A percentile compares a stretch with the other conserved stretches of the same genome.
These are phyloP conservation scores for Herpetospermum pedunculosum DNA, from an alignment of 306 rosid genomes.

Conservation along the genomic window DNA sequence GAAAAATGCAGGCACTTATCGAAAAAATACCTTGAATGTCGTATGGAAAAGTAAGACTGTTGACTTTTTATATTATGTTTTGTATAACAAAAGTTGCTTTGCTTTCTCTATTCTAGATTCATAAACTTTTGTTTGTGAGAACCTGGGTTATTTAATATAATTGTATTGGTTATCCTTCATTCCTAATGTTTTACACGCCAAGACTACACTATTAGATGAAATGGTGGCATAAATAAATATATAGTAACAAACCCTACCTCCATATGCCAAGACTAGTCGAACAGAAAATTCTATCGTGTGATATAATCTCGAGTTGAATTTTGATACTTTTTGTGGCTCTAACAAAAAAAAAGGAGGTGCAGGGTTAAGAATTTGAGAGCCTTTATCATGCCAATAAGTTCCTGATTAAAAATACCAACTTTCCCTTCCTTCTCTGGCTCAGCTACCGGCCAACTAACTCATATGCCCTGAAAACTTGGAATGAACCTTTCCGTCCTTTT, in stretches of 20 bases:
- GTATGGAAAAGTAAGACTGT: slow-evolving; percentile 74
- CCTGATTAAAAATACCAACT: not conserved
- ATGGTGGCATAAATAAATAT: not conserved
- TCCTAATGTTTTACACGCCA: not conserved
- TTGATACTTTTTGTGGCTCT: not conserved
- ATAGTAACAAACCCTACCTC: not conserved
- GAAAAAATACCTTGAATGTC: slow-evolving; percentile 70
- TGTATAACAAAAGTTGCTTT: not conserved
- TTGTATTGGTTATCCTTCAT: not conserved
- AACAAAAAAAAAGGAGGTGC: not conserved
- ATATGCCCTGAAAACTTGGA: not conserved
- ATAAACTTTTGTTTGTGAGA: not conserved
- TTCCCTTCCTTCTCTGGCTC: not conserved
- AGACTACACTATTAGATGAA: not conserved
- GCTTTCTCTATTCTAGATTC: not conserved
- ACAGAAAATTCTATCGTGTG: not conserved
- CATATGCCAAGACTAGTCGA: not conserved
- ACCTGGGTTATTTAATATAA: not conserved
- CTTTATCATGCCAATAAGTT: not conserved
- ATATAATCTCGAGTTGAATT: not conserved
- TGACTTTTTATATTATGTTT: slow-evolving; percentile 10
- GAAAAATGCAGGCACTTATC: slow-evolving; percentile 75
- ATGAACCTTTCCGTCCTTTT: not conserved
- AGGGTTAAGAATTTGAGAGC: not conserved
- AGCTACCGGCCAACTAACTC: not conserved